Conservation (phyloP, 192 early-diverging fungal species). For the Backusella australiensis region DNA sequence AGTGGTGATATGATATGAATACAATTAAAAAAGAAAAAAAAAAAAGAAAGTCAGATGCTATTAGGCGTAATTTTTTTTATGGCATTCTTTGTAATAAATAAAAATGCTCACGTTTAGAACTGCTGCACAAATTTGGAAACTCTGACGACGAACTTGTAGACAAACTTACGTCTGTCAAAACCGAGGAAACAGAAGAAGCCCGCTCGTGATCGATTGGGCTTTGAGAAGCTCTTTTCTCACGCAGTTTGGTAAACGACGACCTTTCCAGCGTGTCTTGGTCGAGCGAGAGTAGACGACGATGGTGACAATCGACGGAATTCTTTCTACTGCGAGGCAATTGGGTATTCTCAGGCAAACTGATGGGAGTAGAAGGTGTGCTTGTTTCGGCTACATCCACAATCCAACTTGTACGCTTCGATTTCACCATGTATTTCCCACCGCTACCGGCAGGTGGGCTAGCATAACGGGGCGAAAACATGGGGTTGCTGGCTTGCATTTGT, state of each 20-base stretch:
- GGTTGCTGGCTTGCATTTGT: background rate
- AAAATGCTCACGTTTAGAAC: slow-evolving; percentile 18
- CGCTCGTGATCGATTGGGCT: slow-evolving; percentile 12
- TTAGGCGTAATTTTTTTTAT: background rate
- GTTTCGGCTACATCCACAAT: slow-evolving; percentile 16
- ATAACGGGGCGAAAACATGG: slow-evolving; percentile 8
- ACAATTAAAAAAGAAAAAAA: background rate
- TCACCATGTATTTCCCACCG: slow-evolving; percentile 23
- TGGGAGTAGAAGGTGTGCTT: slow-evolving; percentile 12
- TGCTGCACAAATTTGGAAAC: slow-evolving; percentile 2
- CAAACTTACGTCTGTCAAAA: slow-evolving; percentile 19
- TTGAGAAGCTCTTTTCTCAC: background rate
- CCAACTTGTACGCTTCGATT: slow-evolving; percentile 35
- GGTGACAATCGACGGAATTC: slow-evolving; percentile 6
- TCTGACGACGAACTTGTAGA: background rate
- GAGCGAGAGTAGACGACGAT: background rate
- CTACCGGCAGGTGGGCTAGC: slow-evolving; percentile 24
- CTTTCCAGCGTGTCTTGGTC: background rate
- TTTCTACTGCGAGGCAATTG: slow-evolving; percentile 10
- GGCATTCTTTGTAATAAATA: slow-evolving; percentile 10
- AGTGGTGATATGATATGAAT: background rate
- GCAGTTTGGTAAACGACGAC: slow-evolving; percentile 4
- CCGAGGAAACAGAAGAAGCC: slow-evolving; percentile 29
- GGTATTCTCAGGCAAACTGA: slow-evolving; percentile 12
- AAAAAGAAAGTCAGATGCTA: background rate